Percentiles rank a stretch among this genome's conserved stretches.
phyloP scores from a whole-genome alignment of 2,329 filamentous ascomycete genomes.

The Penicillium sp. region DNA sequence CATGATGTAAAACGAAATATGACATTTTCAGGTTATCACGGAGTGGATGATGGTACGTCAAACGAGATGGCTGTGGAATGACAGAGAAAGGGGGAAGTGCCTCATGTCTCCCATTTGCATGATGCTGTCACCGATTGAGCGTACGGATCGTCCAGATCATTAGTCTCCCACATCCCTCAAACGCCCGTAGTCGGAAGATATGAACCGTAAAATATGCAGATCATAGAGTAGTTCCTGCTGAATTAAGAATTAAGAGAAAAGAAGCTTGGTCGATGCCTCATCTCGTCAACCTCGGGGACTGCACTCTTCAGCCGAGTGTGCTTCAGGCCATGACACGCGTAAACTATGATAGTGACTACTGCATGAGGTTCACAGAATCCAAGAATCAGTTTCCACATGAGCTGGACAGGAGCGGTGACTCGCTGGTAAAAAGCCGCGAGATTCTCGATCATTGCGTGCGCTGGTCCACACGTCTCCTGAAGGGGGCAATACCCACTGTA shows the following conservation, averaged over 20 bases:
- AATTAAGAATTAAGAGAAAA: neutral
- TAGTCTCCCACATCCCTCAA: neutral
- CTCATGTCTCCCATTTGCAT: neutral
- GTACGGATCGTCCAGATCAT: neutral
- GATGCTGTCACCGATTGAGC: neutral
- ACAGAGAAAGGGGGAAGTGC: neutral
- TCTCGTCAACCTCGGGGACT: neutral
- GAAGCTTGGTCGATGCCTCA: neutral
- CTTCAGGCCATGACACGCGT: too few relatives aligned
- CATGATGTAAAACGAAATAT: neutral
- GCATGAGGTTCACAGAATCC: neutral
- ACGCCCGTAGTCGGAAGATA: neutral
- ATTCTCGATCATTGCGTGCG: slow-evolving; percentile 11
- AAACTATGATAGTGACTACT: neutral
- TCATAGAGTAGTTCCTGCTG: neutral
- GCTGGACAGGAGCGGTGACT: neutral
- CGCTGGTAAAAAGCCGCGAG: neutral
- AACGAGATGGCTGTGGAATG: neutral
- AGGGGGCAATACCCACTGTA: slow-evolving; percentile 1
- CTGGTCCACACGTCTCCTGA: slow-evolving; percentile 1
- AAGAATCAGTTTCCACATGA: neutral
- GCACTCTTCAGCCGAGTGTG: too few relatives aligned
- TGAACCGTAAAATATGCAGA: neutral
- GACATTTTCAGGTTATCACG: neutral
- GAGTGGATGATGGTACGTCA: neutral